phyloP scores from a whole-genome alignment of 768 basidiomycete genomes.

The Phylloporus sp. region DNA sequence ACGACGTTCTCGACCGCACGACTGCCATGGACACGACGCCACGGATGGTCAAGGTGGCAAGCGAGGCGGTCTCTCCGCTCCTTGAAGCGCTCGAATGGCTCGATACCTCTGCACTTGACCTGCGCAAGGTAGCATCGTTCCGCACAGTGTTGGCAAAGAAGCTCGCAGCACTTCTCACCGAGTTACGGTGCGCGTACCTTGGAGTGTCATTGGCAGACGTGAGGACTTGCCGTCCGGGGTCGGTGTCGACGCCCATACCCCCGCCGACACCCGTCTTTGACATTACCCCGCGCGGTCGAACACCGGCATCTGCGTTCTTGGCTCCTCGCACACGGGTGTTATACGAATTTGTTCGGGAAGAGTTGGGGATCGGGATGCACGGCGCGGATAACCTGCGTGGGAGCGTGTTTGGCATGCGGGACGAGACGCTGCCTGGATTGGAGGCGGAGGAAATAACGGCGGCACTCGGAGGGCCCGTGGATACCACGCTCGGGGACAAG shows the following conservation, averaged over 20 bases:
- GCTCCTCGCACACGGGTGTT: constrained; percentile 49
- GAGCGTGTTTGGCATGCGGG: constrained; percentile 52
- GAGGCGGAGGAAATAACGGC: constrained; percentile 49
- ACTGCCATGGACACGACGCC: constrained; percentile 65
- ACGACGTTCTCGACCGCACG: constrained; percentile 54
- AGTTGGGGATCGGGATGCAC: constrained; percentile 75
- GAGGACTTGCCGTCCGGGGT: constrained; percentile 7
- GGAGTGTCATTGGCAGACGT: constrained; percentile 21
- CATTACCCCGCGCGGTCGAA: constrained; percentile 47
- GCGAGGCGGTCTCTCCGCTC: constrained; percentile 53
- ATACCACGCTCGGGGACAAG: constrained; percentile 64
- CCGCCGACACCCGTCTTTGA: constrained; percentile 29
- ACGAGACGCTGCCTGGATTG: constrained; percentile 32
- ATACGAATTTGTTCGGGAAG: constrained; percentile 72
- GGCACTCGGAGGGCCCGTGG: constrained; percentile 14
- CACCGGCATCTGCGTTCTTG: constrained; percentile 65
- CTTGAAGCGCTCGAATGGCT: constrained; percentile 41
- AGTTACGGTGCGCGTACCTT: constrained; percentile 28
- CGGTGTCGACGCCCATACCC: constrained; percentile 16
- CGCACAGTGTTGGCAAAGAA: constrained; percentile 13
- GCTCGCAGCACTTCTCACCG: constrained; percentile 21
- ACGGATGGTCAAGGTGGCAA: constrained; percentile 69
- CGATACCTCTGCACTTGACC: constrained; percentile 14
- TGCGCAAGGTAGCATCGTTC: constrained; percentile 23
- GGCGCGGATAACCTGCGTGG: constrained; percentile 65